Base-by-base conservation (phyloP, 208 protist species). In the Crithidia sp. region DNA sequence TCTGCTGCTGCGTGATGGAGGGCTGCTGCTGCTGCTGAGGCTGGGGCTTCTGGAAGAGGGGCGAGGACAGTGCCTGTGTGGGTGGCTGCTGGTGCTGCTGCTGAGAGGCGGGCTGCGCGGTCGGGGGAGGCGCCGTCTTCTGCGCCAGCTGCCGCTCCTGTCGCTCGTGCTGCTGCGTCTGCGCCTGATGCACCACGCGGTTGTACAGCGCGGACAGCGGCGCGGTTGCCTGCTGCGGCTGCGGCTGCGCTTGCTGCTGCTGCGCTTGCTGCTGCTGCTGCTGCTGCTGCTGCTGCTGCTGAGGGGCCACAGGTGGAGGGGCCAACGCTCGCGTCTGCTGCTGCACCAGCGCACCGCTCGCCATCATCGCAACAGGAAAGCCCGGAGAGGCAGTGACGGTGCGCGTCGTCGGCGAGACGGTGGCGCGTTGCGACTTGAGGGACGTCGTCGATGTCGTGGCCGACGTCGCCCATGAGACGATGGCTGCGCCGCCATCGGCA, bases 361-460 rank as follows among this genome's bases (percentile, higher is more conserved):
- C 9, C 45, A 49, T 49, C 45, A 13, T 14, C 54, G 28, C 17
- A 58, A 37, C 28, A 17, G 28, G 54, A 17, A 39, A 37, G 28
- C 17, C 4, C 37, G 55, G 19, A 1, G 59, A 71, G 16, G 64
- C 41, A 13, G 66, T 17, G 50, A 19, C 55, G 14, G 41, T 37
- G 74, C 49, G 43, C 28, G n/a, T 47, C 0, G 47, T 71, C 12
- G 49, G 58, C 7, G 64, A 67, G n/a, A 40, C n/a, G 5, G 56
- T 36, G 36, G 41, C 19, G 19, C 39, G 66, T 43, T 58, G 57
- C 58, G 74, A 68, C 54, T 67, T 62, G 28, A 57, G 4, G 41
- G 66, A 67, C 4, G 44, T 57, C 5, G 53, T 67, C 4, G 74
- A 67, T 10, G 59, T 14, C 4, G 65, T 68, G 7, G 65, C 59